A percentile compares a stretch with the other conserved stretches of the same genome.
phyloP scores from a whole-genome alignment of 2,329 filamentous ascomycete species.

The Aspergillus sp. region DNA sequence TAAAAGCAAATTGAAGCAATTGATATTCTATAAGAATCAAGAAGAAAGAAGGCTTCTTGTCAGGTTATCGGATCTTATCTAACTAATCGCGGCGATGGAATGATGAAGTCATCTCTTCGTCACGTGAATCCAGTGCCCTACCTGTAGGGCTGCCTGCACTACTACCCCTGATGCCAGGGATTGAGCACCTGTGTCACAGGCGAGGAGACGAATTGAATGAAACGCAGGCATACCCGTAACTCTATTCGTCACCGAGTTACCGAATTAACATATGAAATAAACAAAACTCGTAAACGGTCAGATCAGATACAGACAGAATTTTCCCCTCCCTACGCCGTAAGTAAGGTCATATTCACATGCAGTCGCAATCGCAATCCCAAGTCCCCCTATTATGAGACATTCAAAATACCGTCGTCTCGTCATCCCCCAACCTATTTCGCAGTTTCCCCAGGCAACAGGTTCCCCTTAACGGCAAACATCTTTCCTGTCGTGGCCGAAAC shows the following conservation, averaged over 20 bases:
- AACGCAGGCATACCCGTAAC: conserved; percentile 7
- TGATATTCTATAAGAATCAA: background rate
- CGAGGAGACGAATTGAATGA: background rate
- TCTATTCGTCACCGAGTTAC: conserved; percentile 26
- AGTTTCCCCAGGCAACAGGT: conserved; percentile 51
- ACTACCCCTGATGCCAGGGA: too few species aligned
- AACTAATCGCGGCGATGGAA: conserved; percentile 8
- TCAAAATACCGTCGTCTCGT: background rate
- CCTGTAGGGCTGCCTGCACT: background rate
- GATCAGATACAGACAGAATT: conserved; percentile 28
- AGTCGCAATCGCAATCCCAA: conserved; percentile 23
- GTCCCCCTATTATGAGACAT: conserved; percentile 19
- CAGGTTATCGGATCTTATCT: conserved; percentile 5
- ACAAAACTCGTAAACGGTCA: conserved; percentile 27
- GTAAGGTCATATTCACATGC: conserved; percentile 24
- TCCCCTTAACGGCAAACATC: conserved; percentile 91
- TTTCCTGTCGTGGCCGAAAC: conserved; percentile 85
- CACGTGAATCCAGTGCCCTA: conserved; percentile 6
- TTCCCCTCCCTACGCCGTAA: conserved; percentile 37
- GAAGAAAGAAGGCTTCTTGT: conserved; percentile 1
- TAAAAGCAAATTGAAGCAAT: background rate
- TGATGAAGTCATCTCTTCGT: conserved; percentile 3
- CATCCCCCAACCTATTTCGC: conserved; percentile 21
- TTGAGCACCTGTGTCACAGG: background rate
- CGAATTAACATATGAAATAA: conserved; percentile 18